phyloP scores from a whole-genome alignment of 306 rosid genomes.

The Rosa multiflora region DNA sequence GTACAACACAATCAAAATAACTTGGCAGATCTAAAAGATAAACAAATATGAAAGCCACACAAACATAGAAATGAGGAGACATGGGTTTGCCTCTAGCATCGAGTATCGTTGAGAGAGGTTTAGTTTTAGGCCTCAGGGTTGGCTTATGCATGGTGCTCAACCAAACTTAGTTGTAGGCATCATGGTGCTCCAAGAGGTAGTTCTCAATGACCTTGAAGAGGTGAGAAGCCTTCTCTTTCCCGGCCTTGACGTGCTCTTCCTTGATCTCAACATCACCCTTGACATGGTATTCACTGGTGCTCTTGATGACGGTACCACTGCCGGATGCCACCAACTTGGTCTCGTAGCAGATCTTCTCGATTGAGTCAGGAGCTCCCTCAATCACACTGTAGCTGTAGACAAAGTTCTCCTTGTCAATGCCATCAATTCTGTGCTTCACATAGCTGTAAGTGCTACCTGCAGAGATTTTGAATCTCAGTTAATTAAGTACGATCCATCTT shows the following conservation, averaged over 20 bases:
- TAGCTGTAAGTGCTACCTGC: constrained; percentile 31
- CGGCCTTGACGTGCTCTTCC: constrained; percentile 40
- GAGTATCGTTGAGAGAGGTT: too few species aligned
- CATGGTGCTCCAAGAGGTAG: constrained; percentile 35
- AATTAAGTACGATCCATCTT: neutral
- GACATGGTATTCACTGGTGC: constrained; percentile 26
- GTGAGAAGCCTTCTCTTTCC: constrained; percentile 28
- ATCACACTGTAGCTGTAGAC: constrained; percentile 45
- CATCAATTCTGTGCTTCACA: constrained; percentile 48
- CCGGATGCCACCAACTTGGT: constrained; percentile 34
- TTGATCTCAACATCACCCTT: constrained; percentile 33
- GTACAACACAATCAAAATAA: too few species aligned
- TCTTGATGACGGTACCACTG: constrained; percentile 41
- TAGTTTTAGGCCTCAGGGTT: too few species aligned
- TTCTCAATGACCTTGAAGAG: constrained; percentile 44
- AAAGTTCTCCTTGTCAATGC: constrained; percentile 33
- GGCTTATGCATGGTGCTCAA: too few species aligned
- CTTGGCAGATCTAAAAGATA: too few species aligned
- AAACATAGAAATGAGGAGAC: too few species aligned
- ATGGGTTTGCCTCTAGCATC: too few species aligned
- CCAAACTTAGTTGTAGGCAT: constrained; percentile 30
- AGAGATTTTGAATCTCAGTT: neutral
- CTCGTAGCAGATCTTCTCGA: constrained; percentile 45
- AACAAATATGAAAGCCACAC: too few species aligned
- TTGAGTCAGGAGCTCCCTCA: constrained; percentile 42